Evolutionary conservation across 177 flowering plant genomes (phyloP).

Genomic region (Telopea speciosissima): DNA sequence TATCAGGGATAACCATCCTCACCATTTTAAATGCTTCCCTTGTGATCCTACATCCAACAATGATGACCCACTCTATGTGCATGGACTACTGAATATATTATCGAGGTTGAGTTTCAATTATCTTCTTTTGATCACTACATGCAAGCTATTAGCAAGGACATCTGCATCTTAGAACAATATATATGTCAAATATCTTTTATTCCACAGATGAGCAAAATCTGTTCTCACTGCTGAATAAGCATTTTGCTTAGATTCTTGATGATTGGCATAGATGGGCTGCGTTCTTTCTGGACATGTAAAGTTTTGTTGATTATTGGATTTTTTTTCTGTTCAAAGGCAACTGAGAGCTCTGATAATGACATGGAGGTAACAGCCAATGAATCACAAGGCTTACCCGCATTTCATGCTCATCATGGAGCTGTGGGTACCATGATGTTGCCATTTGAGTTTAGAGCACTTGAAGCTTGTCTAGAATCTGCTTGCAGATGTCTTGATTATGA

Average conservation of each 20-base stretch:
- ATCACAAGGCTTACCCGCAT: neutral
- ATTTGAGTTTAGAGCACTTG: constrained; percentile 40
- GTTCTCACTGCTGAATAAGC: neutral
- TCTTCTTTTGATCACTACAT: neutral
- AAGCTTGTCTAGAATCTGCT: constrained; percentile 38
- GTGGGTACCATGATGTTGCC: constrained; percentile 23
- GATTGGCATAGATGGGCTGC: too few species aligned
- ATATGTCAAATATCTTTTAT: too few species aligned
- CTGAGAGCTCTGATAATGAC: neutral
- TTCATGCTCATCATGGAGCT: neutral
- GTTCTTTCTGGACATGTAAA: too few species aligned
- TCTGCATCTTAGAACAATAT: neutral
- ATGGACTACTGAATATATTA: neutral
- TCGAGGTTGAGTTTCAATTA: neutral
- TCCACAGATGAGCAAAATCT: neutral
- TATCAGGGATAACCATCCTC: too few species aligned
- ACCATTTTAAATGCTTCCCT: too few species aligned
- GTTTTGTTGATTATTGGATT: too few species aligned
- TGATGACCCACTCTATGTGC: too few species aligned
- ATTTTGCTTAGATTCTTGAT: too few species aligned
- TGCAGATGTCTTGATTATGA: constrained; percentile 41
- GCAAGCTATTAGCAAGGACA: neutral
- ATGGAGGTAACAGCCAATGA: neutral
- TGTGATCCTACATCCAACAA: too few species aligned
- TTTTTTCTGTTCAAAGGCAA: neutral